Evolutionary conservation across 106 monocot genomes (phyloP).

Genomic region (Dioscorea alata): DNA sequence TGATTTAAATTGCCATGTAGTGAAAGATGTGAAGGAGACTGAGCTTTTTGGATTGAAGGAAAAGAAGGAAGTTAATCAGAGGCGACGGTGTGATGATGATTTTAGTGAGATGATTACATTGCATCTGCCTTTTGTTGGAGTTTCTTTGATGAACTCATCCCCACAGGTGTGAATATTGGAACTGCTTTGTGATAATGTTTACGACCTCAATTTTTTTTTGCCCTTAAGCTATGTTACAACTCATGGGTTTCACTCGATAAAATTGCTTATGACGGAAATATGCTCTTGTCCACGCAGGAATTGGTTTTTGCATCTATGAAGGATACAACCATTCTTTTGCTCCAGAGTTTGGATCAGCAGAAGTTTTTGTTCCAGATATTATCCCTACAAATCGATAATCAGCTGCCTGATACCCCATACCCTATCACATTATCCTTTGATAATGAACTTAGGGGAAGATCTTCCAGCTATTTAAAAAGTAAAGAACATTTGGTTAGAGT

Average conservation of each 20-base stretch:
- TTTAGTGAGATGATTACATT: conserved; percentile 51
- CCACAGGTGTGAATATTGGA: conserved; percentile 55
- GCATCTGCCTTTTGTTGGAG: conserved; percentile 65
- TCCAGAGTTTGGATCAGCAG: conserved; percentile 81
- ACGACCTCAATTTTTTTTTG: background rate
- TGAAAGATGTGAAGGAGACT: conserved; percentile 47
- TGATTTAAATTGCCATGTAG: conserved; percentile 73
- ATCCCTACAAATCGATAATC: conserved; percentile 94
- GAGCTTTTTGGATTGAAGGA: conserved; percentile 42
- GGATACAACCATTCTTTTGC: conserved; percentile 38
- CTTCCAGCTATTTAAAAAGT: conserved; percentile 20
- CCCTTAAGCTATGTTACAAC: background rate
- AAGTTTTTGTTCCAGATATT: conserved; percentile 57
- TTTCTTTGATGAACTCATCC: conserved; percentile 76
- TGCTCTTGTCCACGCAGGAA: conserved; percentile 47
- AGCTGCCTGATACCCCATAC: conserved; percentile 56
- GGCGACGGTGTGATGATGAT: conserved; percentile 27
- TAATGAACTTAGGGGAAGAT: conserved; percentile 32
- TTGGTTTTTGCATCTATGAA: conserved; percentile 72
- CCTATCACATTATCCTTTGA: conserved; percentile 72
- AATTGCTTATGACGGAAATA: background rate
- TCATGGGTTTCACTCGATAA: background rate
- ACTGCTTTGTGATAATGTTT: background rate
- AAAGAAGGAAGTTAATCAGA: conserved; percentile 34
- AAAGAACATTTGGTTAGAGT: conserved; percentile 28